These are phyloP conservation scores for Microdochium nivale DNA, from an alignment of 2,329 filamentous ascomycete species.

Conservation along the genomic window DNA sequence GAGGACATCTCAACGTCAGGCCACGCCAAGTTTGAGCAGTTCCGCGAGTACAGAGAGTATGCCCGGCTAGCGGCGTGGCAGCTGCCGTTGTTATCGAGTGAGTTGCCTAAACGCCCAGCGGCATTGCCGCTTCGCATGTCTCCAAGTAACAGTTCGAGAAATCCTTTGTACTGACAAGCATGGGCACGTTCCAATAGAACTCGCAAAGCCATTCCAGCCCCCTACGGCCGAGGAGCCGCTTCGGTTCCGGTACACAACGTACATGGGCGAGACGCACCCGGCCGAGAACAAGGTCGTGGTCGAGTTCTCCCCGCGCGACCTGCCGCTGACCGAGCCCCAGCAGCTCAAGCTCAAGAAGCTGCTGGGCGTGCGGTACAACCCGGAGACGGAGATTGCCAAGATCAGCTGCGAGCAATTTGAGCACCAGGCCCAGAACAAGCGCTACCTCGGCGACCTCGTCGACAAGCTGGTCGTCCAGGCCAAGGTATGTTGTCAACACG, in stretches of 20 bases:
- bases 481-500: conserved; percentile 37
- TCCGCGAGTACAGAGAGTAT: conserved; percentile 83
- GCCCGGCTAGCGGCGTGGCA: conserved; percentile 87
- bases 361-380: conserved; percentile 79
- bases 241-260: conserved; percentile 93
- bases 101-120: too few relatives aligned
- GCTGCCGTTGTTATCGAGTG: conserved; percentile 84
- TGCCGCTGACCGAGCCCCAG: conserved; percentile 61
- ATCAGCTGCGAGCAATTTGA: conserved; percentile 88
- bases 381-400: conserved; percentile 68
- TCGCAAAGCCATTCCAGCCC: conserved; percentile 71
- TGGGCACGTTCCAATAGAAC: conserved; percentile 46
- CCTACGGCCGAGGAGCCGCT: conserved; percentile 63
- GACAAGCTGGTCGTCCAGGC: conserved; percentile 66
- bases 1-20: conserved; percentile 79
- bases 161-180: conserved; percentile 3
- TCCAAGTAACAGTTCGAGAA: too few relatives aligned
- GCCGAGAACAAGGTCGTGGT: conserved; percentile 91
- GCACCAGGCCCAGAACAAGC: conserved; percentile 91
- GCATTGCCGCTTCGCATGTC: too few relatives aligned
- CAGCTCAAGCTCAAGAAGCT: conserved; percentile 80
- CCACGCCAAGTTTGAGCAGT: conserved; percentile 80
- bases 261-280: conserved; percentile 89
- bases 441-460: conserved; percentile 77
- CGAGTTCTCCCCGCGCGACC: conserved; percentile 70